These are phyloP conservation scores for Aspergillus spinulosporus DNA, from an alignment of 2,329 filamentous ascomycete species.

Conservation along the genomic window DNA sequence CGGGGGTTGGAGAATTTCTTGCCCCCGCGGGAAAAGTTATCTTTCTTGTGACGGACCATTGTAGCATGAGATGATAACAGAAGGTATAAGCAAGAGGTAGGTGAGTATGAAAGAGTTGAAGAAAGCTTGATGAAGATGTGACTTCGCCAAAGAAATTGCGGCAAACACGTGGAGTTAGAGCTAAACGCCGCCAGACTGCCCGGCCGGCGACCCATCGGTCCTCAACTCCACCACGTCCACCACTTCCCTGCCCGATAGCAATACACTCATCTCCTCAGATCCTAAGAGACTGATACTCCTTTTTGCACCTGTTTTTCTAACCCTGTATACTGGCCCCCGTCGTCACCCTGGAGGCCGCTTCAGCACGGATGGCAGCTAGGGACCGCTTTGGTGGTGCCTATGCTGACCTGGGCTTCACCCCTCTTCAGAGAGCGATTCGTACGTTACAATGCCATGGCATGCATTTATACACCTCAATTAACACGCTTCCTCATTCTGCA, in stretches of 20 bases:
- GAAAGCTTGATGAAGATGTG: background rate
- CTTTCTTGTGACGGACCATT: slow-evolving; percentile 98
- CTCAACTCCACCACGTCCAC: slow-evolving; percentile 12
- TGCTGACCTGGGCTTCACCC: slow-evolving; percentile 74
- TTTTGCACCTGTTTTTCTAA: slow-evolving; percentile 5
- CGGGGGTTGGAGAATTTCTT: slow-evolving; percentile 66
- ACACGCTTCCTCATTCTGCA: slow-evolving; percentile 26
- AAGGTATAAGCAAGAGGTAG: background rate
- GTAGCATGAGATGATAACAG: background rate
- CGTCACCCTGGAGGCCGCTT: slow-evolving; percentile 81
- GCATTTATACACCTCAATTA: background rate
- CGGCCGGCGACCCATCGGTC: slow-evolving; percentile 12
- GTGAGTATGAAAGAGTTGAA: background rate
- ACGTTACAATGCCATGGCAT: slow-evolving; percentile 29
- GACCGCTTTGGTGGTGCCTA: slow-evolving; percentile 87
- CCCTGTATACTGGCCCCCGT: slow-evolving; percentile 16
- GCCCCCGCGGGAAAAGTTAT: slow-evolving; percentile 69
- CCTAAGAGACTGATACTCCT: slow-evolving; percentile 1
- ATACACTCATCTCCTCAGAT: slow-evolving; percentile 10
- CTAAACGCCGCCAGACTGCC: slow-evolving; percentile 12
- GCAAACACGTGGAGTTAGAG: slow-evolving; percentile 17
- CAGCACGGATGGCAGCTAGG: slow-evolving; percentile 89
- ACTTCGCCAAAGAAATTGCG: slow-evolving; percentile 6
- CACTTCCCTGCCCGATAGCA: background rate
- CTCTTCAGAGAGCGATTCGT: slow-evolving; percentile 91